Evolutionary conservation across 169 alveolate genomes (phyloP), one percentile per base, ranked within the genome.

Genomic region (Eimeria necatrix): DNA sequence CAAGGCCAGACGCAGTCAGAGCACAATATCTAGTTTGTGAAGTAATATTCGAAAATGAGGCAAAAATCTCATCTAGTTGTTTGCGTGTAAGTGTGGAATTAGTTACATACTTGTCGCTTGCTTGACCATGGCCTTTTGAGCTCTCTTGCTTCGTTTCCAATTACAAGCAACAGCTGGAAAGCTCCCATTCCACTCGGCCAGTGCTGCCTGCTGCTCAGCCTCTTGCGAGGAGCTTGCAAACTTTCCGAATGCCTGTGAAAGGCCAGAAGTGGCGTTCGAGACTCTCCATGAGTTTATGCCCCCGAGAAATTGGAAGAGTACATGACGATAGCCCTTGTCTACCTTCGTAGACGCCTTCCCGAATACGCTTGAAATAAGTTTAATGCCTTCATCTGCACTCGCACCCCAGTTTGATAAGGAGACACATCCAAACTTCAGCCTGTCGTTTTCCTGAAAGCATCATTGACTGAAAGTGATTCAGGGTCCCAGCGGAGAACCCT

Each of bases 361-460:
- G 46, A 85, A 85, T 41, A 61, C 93, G 4, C n/a, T 4, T 10
- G 83, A 41, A 12, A 85, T 18, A 61, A 85, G 64, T 60, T 60
- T 56, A 60, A 85, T 12, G 46, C 93, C 93, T 41, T 85, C 93
- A 26, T 85, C 93, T 85, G 80, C 6, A 41, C 48, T 53, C 93
- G 60, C 20, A 26, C 41, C 41, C 41, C 41, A 32, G 41, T 32
- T 32, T 32, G 41, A 32, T 2, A 32, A 32, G 41, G 41, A 32
- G 41, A 32, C 41, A 32, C 41, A 32, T 32, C 41, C 41, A 32
- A 32, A 32, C 2, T 32, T 32, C 41, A 32, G 41, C 41, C 41
- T 0, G 41, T 32, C 41, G 41, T 32, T 32, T 32, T 0, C 41
- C 41, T 32, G 2, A 32, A 32, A 32, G 2, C 41, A 32, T 2